phyloP scores from a whole-genome alignment of 2,329 filamentous ascomycete genomes.

The Colletotrichum sp. region DNA sequence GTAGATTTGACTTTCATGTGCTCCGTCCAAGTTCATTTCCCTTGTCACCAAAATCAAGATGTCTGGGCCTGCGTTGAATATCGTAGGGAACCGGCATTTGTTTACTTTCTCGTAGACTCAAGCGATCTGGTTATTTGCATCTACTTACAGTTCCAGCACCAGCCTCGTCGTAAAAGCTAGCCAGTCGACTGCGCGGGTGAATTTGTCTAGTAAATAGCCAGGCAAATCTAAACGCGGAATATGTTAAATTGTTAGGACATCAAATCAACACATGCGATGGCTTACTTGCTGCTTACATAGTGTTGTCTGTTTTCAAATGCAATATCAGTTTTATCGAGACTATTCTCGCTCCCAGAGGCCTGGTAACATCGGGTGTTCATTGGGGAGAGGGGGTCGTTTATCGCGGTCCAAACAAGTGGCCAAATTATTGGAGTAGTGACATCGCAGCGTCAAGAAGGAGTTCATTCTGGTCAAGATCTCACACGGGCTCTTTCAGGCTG shows the following conservation, averaged over 20 bases:
- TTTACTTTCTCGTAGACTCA: background rate
- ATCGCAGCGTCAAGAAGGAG: background rate
- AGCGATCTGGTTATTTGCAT: background rate
- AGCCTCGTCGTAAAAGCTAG: background rate
- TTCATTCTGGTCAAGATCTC: background rate
- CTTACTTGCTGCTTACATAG: accelerated
- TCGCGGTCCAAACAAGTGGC: background rate
- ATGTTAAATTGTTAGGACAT: background rate
- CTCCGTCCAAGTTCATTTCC: accelerated
- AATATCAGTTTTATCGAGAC: background rate
- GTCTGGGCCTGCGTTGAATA: background rate
- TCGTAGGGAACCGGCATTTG: accelerated
- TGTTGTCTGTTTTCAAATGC: background rate
- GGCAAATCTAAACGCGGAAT: background rate
- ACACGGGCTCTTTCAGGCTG: background rate
- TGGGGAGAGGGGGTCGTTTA: no score
- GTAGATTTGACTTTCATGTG: background rate
- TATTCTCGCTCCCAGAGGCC: no score
- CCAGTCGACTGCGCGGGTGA: background rate
- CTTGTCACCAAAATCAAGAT: background rate
- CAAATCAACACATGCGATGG: background rate
- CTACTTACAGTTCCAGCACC: background rate
- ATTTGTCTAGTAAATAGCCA: no score
- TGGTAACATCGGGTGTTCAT: background rate
- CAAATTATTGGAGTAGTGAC: background rate